Base-by-base conservation (phyloP, 2,329 filamentous ascomycete species). In the Rachicladosporium sp. region DNA sequence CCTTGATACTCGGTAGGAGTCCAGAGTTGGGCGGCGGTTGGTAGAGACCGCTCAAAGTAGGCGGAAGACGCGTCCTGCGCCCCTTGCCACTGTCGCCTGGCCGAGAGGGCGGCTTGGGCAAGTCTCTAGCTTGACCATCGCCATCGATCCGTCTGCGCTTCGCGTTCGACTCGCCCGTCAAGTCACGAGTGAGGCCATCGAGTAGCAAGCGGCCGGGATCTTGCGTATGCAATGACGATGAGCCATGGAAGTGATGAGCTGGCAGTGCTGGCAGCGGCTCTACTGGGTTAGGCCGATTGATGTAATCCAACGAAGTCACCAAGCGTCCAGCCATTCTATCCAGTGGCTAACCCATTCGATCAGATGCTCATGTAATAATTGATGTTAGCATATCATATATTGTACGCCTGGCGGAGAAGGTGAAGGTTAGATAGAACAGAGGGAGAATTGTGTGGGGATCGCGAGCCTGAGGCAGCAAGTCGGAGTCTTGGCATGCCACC, bases 11-110 rank as follows among this genome's bases (percentile, higher is more conserved):
- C 4, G 76, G 76, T 35, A 79, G 69, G 5, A 78, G 57, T 9
- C 71, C 68, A 34, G 73, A 73, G 53, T 77, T 71, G 6, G 74
- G 74, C 10, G 76, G 76, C 2, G 76, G 76, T 45, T 80, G 74
- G 56, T 78, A 74, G 33, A 80, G 56, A 6, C 74, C 74, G 50
- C 76, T 76, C 8, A 80, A 56, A 10, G 69, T 56, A 6, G 67
- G 67, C 9, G 67, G 67, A 36, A 70, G 62, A 19, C 62, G 55
- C 10, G 58, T 63, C 15, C 62, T 55, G 10, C 58, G 58, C 31
- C 62, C 51, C 35, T 58, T 58, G 27, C 43, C 40, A 7, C 44
- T 46, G 34, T 49, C 42, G 11, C 49, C 45, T 27, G 23, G 23
- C 23, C 23, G 23, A 27, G 23, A 27, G 10, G 57, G 62, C 12